Conservation (phyloP, 2,329 filamentous ascomycete genomes). For the Fusarium mundagurra region DNA sequence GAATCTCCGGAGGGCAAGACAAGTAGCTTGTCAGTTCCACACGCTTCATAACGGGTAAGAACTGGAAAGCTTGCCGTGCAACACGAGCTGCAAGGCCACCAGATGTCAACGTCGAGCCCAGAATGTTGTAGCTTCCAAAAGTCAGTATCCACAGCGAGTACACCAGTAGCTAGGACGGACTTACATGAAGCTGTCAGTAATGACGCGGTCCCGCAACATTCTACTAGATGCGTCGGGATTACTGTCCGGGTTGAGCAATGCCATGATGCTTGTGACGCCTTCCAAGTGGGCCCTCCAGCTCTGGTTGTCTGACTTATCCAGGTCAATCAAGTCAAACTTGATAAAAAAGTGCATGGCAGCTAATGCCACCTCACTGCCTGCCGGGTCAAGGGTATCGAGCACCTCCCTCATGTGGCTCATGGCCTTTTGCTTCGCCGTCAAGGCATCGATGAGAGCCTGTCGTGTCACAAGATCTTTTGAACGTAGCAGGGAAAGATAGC, state of each 20-base stretch:
- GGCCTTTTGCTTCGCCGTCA: slow-evolving; percentile 58
- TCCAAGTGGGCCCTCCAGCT: slow-evolving; percentile 59
- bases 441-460: slow-evolving; percentile 57
- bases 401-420: slow-evolving; percentile 55
- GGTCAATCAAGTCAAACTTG: slow-evolving; percentile 62
- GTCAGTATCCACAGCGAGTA: slow-evolving; percentile 17
- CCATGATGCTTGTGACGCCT: slow-evolving; percentile 56
- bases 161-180: slow-evolving; percentile 29
- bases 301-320: slow-evolving; percentile 53
- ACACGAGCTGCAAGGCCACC: slow-evolving; percentile 51
- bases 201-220: slow-evolving; percentile 56
- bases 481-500: slow-evolving; percentile 49
- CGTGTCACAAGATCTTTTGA: slow-evolving; percentile 51
- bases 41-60: slow-evolving; percentile 53
- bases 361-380: slow-evolving; percentile 57
- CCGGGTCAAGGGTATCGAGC: slow-evolving; percentile 51
- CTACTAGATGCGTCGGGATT: slow-evolving; percentile 45
- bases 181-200: slow-evolving; percentile 60
- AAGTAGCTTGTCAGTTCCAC: slow-evolving; percentile 56
- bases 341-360: slow-evolving; percentile 62
- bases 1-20: slow-evolving; percentile 54
- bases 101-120: slow-evolving; percentile 52
- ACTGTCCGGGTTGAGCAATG: slow-evolving; percentile 47
- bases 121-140: slow-evolving; percentile 52
- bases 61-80: slow-evolving; percentile 51